These are phyloP conservation scores for Lobosporangium transversale DNA, from an alignment of 192 early-diverging fungal species.

Conservation along the genomic window DNA sequence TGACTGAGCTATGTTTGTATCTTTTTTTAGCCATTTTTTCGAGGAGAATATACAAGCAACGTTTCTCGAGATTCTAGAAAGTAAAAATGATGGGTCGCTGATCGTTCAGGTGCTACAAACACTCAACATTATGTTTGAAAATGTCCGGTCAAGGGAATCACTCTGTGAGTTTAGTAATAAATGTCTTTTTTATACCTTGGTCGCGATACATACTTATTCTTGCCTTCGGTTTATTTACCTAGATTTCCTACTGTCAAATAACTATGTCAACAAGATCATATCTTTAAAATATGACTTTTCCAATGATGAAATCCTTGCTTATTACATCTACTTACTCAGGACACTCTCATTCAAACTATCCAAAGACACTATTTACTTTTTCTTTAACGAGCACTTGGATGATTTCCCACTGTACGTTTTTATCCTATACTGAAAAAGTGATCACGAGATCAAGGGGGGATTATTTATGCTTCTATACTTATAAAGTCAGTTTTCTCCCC, in stretches of 20 bases:
- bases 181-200: too few relatives aligned
- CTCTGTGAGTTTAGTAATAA: constrained; percentile 62
- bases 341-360: constrained; percentile 74
- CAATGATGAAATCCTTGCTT: constrained; percentile 75
- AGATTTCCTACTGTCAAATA: constrained; percentile 75
- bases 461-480: neutral
- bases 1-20: neutral
- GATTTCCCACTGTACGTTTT: constrained; percentile 52
- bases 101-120: constrained; percentile 59
- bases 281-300: constrained; percentile 62
- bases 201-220: too few relatives aligned
- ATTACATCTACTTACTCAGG: constrained; percentile 77
- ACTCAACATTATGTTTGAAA: constrained; percentile 67
- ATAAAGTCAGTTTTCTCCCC: too few relatives aligned
- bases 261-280: constrained; percentile 79
- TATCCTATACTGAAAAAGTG: too few relatives aligned
- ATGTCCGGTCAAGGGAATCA: constrained; percentile 53
- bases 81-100: constrained; percentile 40
- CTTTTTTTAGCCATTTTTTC: constrained; percentile 50
- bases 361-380: constrained; percentile 68
- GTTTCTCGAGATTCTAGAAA: constrained; percentile 52
- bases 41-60: constrained; percentile 48
- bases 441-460: neutral
- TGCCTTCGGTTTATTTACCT: too few relatives aligned
- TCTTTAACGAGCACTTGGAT: constrained; percentile 65